Percentiles rank a stretch among this genome's conserved stretches.
phyloP scores from a whole-genome alignment of 148 eudicot species.

The Rhododendron vialii region DNA sequence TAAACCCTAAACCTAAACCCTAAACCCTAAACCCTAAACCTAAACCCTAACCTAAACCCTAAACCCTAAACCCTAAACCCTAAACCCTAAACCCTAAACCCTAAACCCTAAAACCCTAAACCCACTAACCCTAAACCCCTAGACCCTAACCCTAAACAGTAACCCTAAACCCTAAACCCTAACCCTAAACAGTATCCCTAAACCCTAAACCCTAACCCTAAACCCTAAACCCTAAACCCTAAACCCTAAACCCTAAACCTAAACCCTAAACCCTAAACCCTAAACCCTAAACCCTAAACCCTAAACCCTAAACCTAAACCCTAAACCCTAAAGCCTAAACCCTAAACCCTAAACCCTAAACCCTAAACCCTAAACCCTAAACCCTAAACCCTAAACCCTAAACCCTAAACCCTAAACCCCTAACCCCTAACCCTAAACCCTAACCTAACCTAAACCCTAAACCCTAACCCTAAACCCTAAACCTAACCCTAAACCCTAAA shows the following conservation, averaged over 20 bases:
- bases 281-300: slow-evolving; percentile 17
- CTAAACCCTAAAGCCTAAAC: slow-evolving; percentile 9
- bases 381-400: slow-evolving; percentile 7
- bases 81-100: slow-evolving; percentile 21
- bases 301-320: slow-evolving; percentile 19
- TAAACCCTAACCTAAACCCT: slow-evolving; percentile 17
- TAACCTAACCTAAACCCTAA: neutral
- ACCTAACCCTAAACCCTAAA: slow-evolving; percentile 13
- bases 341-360: slow-evolving; percentile 10
- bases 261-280: slow-evolving; percentile 14
- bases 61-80: slow-evolving; percentile 23
- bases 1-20: slow-evolving; percentile 5
- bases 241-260: slow-evolving; percentile 14
- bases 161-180: slow-evolving; percentile 13
- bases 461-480: slow-evolving; percentile 6
- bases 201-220: too few species aligned
- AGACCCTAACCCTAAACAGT: too few species aligned
- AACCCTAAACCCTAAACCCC: slow-evolving; percentile 1
- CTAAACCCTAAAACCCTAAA: slow-evolving; percentile 12
- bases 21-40: slow-evolving; percentile 11
- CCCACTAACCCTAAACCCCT: too few species aligned
- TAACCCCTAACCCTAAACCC: neutral
- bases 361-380: slow-evolving; percentile 11
- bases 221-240: slow-evolving; percentile 15
- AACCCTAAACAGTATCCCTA: too few species aligned